A percentile compares a stretch with the other conserved stretches of the same genome.
phyloP scores from a whole-genome alignment of 2,329 filamentous ascomycete species.

The Ascochyta koolunga region DNA sequence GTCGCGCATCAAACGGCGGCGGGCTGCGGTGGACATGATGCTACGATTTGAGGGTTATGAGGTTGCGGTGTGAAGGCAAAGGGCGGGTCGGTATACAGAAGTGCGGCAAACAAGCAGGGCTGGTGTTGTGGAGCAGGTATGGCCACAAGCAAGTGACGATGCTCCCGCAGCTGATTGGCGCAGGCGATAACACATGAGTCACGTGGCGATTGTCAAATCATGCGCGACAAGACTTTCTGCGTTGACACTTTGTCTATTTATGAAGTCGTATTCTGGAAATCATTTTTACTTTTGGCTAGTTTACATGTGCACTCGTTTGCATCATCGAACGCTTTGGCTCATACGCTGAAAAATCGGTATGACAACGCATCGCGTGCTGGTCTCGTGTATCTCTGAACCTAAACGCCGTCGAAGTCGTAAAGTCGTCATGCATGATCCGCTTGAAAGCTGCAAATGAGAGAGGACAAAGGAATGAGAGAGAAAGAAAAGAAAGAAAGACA shows the following conservation, averaged over 20 bases:
- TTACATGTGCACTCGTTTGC: background rate
- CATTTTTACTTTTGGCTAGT: background rate
- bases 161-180: slow-evolving; percentile 2
- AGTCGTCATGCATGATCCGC: background rate
- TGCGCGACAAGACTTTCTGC: no score
- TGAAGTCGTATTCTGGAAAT: background rate
- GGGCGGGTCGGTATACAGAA: background rate
- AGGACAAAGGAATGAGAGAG: background rate
- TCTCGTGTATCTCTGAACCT: background rate
- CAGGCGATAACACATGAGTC: slow-evolving; percentile 4
- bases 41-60: background rate
- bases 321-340: background rate
- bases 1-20: slow-evolving; percentile 96
- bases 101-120: background rate
- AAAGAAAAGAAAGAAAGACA: background rate
- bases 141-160: slow-evolving; percentile 8
- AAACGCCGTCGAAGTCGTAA: slow-evolving; percentile 9
- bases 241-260: background rate
- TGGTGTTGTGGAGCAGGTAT: slow-evolving; percentile 2
- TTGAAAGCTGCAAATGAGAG: background rate
- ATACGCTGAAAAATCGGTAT: background rate
- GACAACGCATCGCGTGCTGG: background rate
- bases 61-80: background rate
- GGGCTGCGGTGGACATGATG: slow-evolving; percentile 88
- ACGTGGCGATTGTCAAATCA: slow-evolving; percentile 2